Percentiles rank a stretch among this genome's conserved stretches.
These are phyloP conservation scores for Vitis hybrid DNA, from an alignment of 177 flowering plant species.

Conservation along the genomic window DNA sequence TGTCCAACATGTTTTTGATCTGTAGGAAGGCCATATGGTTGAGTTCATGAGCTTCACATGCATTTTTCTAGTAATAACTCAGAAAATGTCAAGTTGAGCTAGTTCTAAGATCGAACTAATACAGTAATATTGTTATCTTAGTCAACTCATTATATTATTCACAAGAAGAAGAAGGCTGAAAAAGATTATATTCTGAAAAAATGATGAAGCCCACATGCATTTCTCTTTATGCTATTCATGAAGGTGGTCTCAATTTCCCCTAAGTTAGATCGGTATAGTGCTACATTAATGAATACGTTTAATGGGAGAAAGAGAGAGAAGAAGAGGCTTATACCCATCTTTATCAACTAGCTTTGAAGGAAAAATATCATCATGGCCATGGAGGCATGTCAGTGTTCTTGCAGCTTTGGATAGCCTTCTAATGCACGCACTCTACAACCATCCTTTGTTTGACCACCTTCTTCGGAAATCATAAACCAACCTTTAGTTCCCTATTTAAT, in stretches of 20 bases:
- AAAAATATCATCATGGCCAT: constrained; percentile 20
- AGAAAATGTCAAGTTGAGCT: too few species aligned
- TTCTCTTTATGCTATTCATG: constrained; percentile 11
- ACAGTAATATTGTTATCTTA: not conserved
- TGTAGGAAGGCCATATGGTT: too few species aligned
- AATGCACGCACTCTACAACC: constrained; percentile 7
- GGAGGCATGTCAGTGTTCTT: constrained; percentile 5
- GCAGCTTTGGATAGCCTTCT: constrained; percentile 14
- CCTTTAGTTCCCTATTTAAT: constrained; percentile 21
- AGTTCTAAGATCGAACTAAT: too few species aligned
- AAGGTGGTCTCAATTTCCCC: constrained; percentile 5
- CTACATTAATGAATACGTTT: too few species aligned
- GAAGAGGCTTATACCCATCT: not conserved
- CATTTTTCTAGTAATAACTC: too few species aligned
- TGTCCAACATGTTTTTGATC: too few species aligned
- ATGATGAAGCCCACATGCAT: constrained; percentile 24
- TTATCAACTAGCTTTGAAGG: constrained; percentile 17
- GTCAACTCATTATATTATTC: not conserved
- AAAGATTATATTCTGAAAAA: not conserved
- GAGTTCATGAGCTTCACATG: too few species aligned
- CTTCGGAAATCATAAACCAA: constrained; percentile 11
- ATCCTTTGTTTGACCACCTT: constrained; percentile 7
- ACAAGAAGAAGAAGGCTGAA: not conserved
- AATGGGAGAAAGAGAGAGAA: constrained; percentile 4
- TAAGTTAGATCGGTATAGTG: too few species aligned